phyloP scores from a whole-genome alignment of 1,139 yeast genomes.

The Torulaspora pretoriensis region DNA sequence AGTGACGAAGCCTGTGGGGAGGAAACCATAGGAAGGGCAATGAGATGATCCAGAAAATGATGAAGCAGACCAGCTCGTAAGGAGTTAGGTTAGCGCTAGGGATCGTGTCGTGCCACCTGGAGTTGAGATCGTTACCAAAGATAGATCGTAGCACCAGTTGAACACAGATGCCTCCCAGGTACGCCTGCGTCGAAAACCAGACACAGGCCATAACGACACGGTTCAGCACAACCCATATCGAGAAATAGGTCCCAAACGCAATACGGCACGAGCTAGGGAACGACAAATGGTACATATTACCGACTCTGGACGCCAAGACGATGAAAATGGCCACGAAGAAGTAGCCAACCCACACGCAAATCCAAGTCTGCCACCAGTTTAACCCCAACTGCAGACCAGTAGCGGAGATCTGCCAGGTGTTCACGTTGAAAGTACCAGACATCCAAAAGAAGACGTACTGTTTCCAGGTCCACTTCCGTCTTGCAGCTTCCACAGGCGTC shows the following conservation, averaged over 20 bases:
- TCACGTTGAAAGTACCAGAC: conserved; percentile 80
- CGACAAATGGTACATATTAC: conserved; percentile 68
- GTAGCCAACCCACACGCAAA: conserved; percentile 78
- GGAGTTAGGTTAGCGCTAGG: conserved; percentile 49
- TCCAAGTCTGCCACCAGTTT: conserved; percentile 88
- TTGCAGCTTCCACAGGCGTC: conserved; percentile 57
- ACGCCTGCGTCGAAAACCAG: conserved; percentile 80
- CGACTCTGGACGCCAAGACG: conserved; percentile 61
- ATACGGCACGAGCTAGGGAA: conserved; percentile 74
- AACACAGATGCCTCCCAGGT: conserved; percentile 80
- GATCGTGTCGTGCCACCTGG: conserved; percentile 49
- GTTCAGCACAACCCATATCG: conserved; percentile 73
- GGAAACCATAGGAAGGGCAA: conserved; percentile 78
- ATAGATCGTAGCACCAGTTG: conserved; percentile 65
- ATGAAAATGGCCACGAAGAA: conserved; percentile 58
- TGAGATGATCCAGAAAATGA: conserved; percentile 70
- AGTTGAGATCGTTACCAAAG: conserved; percentile 55
- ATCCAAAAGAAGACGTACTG: conserved; percentile 77
- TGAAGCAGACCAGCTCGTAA: conserved; percentile 65
- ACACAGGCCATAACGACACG: conserved; percentile 78
- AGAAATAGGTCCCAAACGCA: conserved; percentile 72
- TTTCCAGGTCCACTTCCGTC: conserved; percentile 78
- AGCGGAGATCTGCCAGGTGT: conserved; percentile 87
- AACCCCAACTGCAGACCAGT: conserved; percentile 71
- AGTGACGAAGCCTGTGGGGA: conserved; percentile 73